Base-by-base conservation (phyloP, 202 grass and related monocot species). In the Carex arenaria region DNA sequence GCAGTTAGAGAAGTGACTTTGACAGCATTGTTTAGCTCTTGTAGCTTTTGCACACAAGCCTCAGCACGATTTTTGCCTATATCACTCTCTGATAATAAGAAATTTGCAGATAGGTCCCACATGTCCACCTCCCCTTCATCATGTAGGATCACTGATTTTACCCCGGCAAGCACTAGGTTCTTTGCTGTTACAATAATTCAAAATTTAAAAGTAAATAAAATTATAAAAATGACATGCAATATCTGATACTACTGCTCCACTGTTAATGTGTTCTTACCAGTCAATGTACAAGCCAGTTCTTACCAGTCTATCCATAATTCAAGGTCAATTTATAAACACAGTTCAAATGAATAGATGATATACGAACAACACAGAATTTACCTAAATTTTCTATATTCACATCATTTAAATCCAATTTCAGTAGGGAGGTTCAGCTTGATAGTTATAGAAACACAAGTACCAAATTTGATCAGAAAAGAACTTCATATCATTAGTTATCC, bases 91-190 rank as follows among this genome's bases (percentile, higher is more conserved):
- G 89, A 91, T 61, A 97, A 85, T 72, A 94, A 94, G 68, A 97
- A 94, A 75, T 94, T 97, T 79, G 92, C 69, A 73, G 94, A 91
- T 47, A 97, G 87, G 82, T 97, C 92, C 94, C 94, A 97, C 64
- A 93, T 43, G 38, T 97, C 90, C 14, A 91, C 94, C 23, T 97
- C 84, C n/a, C 79, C 84, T 53, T 97, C 90, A 85, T 97, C 92
- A 15, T 93, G 92, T 77, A 97, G 86, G 79, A 89, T 91, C 64
- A 97, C 87, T 1, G 94, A 97, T 79, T 94, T 97, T 4, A 97
- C 92, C 86, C 94, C 94, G 9, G 92, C 92, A 18, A 97, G 92
- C 67, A 83, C 94, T 87, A 97, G 90, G 80, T 97, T 97, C 67
- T 97, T 97, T 34, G 92, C 94, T 97, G 92, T 86, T 90, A 4